phyloP scores from a whole-genome alignment of 768 basidiomycete genomes.

The Hemileccinum impolitum region DNA sequence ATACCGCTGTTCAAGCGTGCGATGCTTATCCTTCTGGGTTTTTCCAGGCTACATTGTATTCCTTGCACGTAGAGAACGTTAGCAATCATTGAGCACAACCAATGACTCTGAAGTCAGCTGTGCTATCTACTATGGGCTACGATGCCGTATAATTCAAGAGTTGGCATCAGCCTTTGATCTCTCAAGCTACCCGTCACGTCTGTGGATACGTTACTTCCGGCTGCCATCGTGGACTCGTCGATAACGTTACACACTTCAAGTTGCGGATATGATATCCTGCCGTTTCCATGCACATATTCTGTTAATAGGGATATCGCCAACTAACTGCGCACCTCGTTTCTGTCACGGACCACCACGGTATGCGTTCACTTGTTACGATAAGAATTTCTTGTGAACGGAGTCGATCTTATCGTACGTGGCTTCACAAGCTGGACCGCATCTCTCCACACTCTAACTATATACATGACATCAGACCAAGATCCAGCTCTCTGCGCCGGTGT shows the following conservation, averaged over 20 bases:
- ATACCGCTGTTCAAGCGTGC: constrained; percentile 14
- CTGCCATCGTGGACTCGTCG: too few species aligned
- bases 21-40: constrained; percentile 9
- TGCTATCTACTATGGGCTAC: too few species aligned
- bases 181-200: too few species aligned
- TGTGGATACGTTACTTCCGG: background rate
- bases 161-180: too few species aligned
- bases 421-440: too few species aligned
- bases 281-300: background rate
- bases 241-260: background rate
- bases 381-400: background rate
- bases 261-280: background rate
- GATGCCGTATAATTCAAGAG: too few species aligned
- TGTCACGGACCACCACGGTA: background rate
- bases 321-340: background rate
- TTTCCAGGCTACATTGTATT: too few species aligned
- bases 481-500: background rate
- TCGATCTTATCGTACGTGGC: background rate
- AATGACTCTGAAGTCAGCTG: too few species aligned
- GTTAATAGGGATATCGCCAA: background rate
- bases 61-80: too few species aligned
- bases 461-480: background rate
- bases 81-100: too few species aligned
- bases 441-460: too few species aligned
- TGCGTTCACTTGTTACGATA: background rate